Percentiles rank a stretch among this genome's conserved stretches.
Evolutionary conservation across 2,329 filamentous ascomycete genomes (phyloP).

Genomic region (Pezizomycotina sp.): DNA sequence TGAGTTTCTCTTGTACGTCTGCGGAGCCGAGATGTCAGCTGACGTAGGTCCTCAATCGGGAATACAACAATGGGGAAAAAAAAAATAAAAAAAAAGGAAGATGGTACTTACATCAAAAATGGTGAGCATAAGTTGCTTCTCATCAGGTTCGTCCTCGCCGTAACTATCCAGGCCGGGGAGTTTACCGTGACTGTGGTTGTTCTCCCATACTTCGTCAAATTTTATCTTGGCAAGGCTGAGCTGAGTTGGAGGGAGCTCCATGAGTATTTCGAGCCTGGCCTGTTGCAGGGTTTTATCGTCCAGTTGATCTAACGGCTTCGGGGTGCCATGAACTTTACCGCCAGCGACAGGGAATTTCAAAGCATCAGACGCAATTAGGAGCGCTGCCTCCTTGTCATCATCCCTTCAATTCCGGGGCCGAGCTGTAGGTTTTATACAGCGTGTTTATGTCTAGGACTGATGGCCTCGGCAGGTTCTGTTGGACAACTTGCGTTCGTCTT

Average conservation of each 20-base stretch:
- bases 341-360: slow-evolving; percentile 54
- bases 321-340: slow-evolving; percentile 45
- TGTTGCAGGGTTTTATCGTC: slow-evolving; percentile 56
- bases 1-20: slow-evolving; percentile 56
- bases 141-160: slow-evolving; percentile 55
- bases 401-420: slow-evolving; percentile 34
- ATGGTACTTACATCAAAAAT: slow-evolving; percentile 52
- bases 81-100: slow-evolving; percentile 1
- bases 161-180: slow-evolving; percentile 72
- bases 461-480: slow-evolving; percentile 65
- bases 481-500: slow-evolving; percentile 80
- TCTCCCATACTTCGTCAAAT: slow-evolving; percentile 34
- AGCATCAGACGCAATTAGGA: slow-evolving; percentile 70
- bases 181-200: slow-evolving; percentile 38
- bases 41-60: neutral
- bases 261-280: slow-evolving; percentile 59
- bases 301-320: slow-evolving; percentile 45
- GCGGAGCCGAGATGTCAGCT: slow-evolving; percentile 29
- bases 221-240: slow-evolving; percentile 37
- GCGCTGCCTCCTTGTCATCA: slow-evolving; percentile 60
- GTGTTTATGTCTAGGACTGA: slow-evolving; percentile 51
- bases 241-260: slow-evolving; percentile 43
- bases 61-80: slow-evolving; percentile 1
- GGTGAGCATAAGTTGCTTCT: slow-evolving; percentile 44
- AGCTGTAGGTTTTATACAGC: slow-evolving; percentile 49